phyloP scores from a whole-genome alignment of 2,329 filamentous ascomycete species.

The Diaporthe sp. region DNA sequence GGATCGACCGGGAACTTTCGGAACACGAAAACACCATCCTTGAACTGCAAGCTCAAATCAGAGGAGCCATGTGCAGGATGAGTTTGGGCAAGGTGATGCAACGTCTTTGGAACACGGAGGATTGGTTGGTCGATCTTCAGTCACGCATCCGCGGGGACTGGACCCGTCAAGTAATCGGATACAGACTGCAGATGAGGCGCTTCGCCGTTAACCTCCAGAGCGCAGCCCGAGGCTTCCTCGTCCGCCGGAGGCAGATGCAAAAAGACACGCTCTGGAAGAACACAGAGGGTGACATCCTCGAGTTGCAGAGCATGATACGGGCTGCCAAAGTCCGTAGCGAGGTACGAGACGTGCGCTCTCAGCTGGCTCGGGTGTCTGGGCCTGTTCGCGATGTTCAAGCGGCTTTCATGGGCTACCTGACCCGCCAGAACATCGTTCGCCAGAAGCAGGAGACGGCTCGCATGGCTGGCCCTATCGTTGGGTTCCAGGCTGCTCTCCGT shows the following conservation, averaged over 20 bases:
- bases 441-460: conserved; percentile 70
- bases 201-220: conserved; percentile 89
- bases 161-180: conserved; percentile 84
- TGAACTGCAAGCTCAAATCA: conserved; percentile 89
- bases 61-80: conserved; percentile 84
- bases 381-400: conserved; percentile 77
- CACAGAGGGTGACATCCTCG: conserved; percentile 79
- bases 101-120: conserved; percentile 87
- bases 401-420: conserved; percentile 75
- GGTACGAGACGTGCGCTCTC: conserved; percentile 68
- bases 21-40: conserved; percentile 80
- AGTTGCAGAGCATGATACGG: conserved; percentile 85
- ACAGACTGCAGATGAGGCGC: conserved; percentile 84
- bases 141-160: conserved; percentile 90
- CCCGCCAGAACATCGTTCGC: conserved; percentile 69
- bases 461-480: conserved; percentile 65
- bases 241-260: conserved; percentile 73
- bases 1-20: conserved; percentile 83
- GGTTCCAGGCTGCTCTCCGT: conserved; percentile 74
- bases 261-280: conserved; percentile 78
- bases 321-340: conserved; percentile 75
- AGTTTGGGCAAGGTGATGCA: conserved; percentile 88
- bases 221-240: conserved; percentile 80
- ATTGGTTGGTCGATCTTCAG: conserved; percentile 84
- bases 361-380: conserved; percentile 73